Percentiles rank a stretch among this genome's conserved stretches.
Evolutionary conservation across 2,329 filamentous ascomycete genomes (phyloP).

Genomic region (Metarhizium brunneum): DNA sequence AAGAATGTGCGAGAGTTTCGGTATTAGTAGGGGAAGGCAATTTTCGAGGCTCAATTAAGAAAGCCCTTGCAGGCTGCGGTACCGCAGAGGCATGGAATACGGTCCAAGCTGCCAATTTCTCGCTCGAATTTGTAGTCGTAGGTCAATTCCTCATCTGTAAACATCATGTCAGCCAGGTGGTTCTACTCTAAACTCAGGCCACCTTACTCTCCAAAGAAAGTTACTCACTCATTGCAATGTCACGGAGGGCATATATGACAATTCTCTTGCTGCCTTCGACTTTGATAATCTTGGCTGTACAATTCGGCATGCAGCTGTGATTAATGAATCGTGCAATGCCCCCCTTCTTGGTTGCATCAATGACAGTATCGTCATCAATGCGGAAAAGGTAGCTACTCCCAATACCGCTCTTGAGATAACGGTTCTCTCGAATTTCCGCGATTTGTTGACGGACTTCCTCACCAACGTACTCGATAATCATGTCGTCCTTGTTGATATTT

Average conservation of each 20-base stretch:
- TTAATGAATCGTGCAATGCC: constrained; percentile 99
- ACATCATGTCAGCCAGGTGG: constrained; percentile 13
- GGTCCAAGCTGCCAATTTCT: constrained; percentile 87
- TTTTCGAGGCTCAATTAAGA: constrained; percentile 62
- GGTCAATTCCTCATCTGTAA: constrained; percentile 88
- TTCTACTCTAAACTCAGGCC: neutral
- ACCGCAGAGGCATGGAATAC: constrained; percentile 94
- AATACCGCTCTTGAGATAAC: constrained; percentile 92
- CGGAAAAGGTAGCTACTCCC: constrained; percentile 96
- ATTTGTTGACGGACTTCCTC: constrained; percentile 96
- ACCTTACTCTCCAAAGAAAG: neutral
- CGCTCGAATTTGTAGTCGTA: constrained; percentile 99
- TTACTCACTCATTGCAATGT: constrained; percentile 84
- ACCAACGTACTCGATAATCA: constrained; percentile 99
- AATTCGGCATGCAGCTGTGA: constrained; percentile 95
- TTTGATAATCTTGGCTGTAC: constrained; percentile 98
- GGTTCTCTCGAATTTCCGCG: constrained; percentile 86
- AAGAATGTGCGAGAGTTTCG: neutral
- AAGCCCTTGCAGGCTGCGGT: constrained; percentile 97
- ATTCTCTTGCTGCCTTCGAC: constrained; percentile 97
- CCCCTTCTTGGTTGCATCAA: constrained; percentile 97
- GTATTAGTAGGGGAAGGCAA: too few species aligned
- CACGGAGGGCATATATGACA: constrained; percentile 94
- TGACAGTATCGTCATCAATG: constrained; percentile 94
- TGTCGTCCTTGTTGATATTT: constrained; percentile 92